Evolutionary conservation across 2,329 filamentous ascomycete species (phyloP).

Genomic region (Verticillium klebahnii): DNA sequence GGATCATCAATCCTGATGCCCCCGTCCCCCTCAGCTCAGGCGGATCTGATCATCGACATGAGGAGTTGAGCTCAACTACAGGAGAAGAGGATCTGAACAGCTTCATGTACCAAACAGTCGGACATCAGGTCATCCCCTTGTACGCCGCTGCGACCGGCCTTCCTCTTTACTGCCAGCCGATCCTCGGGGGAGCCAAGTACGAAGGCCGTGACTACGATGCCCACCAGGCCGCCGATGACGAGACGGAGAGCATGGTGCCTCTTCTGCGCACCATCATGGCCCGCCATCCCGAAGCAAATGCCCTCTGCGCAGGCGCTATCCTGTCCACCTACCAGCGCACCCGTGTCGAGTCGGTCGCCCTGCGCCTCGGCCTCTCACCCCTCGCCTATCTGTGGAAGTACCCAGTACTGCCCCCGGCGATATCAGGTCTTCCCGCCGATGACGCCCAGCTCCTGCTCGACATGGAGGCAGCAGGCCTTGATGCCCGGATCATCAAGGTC

Average conservation of each 20-base stretch:
- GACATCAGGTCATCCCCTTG: conserved; percentile 79
- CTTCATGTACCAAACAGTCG: conserved; percentile 99
- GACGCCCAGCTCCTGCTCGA: conserved; percentile 66
- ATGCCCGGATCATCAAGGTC: conserved; percentile 92
- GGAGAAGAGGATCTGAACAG: conserved; percentile 68
- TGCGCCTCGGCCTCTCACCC: conserved; percentile 76
- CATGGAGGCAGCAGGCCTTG: conserved; percentile 73
- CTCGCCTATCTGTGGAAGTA: conserved; percentile 93
- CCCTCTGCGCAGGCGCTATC: conserved; percentile 86
- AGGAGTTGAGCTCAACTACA: conserved; percentile 2
- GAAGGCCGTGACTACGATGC: conserved; percentile 65
- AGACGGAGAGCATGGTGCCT: conserved; percentile 82
- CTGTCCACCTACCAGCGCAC: conserved; percentile 94
- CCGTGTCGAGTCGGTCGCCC: conserved; percentile 84
- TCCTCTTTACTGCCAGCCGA: conserved; percentile 78
- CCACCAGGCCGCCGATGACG: conserved; percentile 48
- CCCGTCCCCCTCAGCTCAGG: background rate
- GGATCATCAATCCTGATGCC: background rate
- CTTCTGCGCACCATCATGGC: conserved; percentile 64
- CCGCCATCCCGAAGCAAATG: conserved; percentile 75
- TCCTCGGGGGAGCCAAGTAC: conserved; percentile 67
- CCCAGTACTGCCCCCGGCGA: conserved; percentile 57
- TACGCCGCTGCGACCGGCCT: conserved; percentile 76
- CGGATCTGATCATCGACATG: background rate
- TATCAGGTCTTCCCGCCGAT: conserved; percentile 17